Evolutionary conservation across 371 early-diverging fungal species (phyloP).

Genomic region (Apophysomyces variabilis): DNA sequence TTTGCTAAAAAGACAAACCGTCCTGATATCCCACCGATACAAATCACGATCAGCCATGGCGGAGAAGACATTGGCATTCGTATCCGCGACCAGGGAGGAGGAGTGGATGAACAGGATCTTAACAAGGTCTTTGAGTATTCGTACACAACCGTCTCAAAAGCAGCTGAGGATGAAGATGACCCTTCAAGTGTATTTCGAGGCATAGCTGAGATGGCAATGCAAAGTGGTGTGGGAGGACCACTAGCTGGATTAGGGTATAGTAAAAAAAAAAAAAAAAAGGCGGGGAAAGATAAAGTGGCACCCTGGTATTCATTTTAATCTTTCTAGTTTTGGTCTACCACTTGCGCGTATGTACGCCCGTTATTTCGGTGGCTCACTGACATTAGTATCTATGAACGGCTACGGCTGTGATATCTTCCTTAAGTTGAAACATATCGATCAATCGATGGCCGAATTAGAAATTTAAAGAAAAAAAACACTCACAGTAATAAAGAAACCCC

Average conservation of each 20-base stretch:
- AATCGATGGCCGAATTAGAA: conserved; percentile 57
- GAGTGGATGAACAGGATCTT: conserved; percentile 79
- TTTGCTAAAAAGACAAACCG: conserved; percentile 54
- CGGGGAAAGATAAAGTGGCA: neutral
- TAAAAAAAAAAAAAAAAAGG: neutral
- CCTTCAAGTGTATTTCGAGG: conserved; percentile 60
- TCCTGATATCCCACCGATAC: conserved; percentile 70
- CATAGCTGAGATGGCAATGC: conserved; percentile 74
- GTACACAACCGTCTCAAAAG: conserved; percentile 85
- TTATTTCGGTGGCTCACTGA: conserved; percentile 93
- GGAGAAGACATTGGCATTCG: conserved; percentile 83
- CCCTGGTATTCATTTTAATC: conserved; percentile 7
- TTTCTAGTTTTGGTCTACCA: conserved; percentile 81
- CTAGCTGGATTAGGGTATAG: conserved; percentile 72
- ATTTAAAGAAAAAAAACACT: conserved; percentile 29
- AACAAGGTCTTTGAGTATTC: conserved; percentile 91
- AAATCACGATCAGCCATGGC: conserved; percentile 84
- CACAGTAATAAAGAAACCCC: neutral
- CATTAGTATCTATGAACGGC: conserved; percentile 83
- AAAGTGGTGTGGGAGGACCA: conserved; percentile 86
- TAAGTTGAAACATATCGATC: conserved; percentile 80
- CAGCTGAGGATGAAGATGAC: conserved; percentile 53
- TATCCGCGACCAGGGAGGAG: conserved; percentile 94
- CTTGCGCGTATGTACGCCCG: conserved; percentile 92
- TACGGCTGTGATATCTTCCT: conserved; percentile 95